Conservation (phyloP, 2,329 filamentous ascomycete genomes). For the Pseudogymnoascus destructans region DNA sequence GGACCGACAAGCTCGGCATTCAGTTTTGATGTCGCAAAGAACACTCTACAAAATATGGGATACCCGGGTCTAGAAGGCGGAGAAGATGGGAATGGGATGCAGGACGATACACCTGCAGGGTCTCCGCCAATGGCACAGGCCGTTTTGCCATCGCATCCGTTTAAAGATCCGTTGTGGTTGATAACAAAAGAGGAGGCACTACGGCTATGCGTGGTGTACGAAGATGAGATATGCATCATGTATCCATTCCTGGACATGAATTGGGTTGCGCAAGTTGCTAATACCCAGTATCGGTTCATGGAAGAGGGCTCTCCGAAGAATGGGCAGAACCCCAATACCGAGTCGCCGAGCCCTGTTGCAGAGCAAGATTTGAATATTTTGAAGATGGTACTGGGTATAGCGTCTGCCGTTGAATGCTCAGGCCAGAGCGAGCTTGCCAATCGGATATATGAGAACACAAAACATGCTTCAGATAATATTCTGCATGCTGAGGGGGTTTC, state of each 20-base stretch:
- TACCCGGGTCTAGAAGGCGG: slow-evolving; percentile 53
- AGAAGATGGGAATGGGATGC: slow-evolving; percentile 45
- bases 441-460: slow-evolving; percentile 64
- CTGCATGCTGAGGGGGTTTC: slow-evolving; percentile 40
- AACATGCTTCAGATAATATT: slow-evolving; percentile 53
- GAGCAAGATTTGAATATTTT: slow-evolving; percentile 57
- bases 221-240: slow-evolving; percentile 87
- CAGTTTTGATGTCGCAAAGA: slow-evolving; percentile 75
- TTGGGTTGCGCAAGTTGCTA: slow-evolving; percentile 55
- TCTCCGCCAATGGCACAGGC: slow-evolving; percentile 12
- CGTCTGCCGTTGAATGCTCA: slow-evolving; percentile 62
- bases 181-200: slow-evolving; percentile 69
- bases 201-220: slow-evolving; percentile 64
- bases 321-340: slow-evolving; percentile 32
- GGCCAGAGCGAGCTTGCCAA: slow-evolving; percentile 65
- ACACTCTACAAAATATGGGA: slow-evolving; percentile 78
- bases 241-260: slow-evolving; percentile 75
- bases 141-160: slow-evolving; percentile 23
- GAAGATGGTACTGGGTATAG: slow-evolving; percentile 73
- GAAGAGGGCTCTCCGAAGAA: slow-evolving; percentile 30
- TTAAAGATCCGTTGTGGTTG: slow-evolving; percentile 66
- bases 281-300: slow-evolving; percentile 57
- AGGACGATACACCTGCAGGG: slow-evolving; percentile 36
- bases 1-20: slow-evolving; percentile 79
- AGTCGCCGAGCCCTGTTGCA: slow-evolving; percentile 36